phyloP scores from a whole-genome alignment of 192 early-diverging fungal species.

The Phycomyces nitens region DNA sequence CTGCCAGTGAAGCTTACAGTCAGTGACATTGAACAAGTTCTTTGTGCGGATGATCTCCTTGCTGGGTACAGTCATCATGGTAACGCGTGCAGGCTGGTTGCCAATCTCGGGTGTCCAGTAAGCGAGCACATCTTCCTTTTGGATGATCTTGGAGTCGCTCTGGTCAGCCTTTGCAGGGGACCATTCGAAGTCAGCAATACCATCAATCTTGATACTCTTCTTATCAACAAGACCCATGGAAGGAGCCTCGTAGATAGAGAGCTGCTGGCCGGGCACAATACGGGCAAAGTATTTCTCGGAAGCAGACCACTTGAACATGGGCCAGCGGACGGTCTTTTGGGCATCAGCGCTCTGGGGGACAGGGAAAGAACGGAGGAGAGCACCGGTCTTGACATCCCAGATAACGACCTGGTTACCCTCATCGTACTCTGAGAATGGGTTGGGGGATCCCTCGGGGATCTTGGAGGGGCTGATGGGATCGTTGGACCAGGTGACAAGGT shows the following conservation, averaged over 20 bases:
- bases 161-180: constrained; percentile 48
- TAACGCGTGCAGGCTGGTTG: constrained; percentile 97
- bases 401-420: constrained; percentile 76
- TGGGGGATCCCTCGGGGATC: constrained; percentile 61
- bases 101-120: constrained; percentile 97
- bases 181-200: constrained; percentile 78
- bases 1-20: constrained; percentile 92
- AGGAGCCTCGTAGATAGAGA: constrained; percentile 92
- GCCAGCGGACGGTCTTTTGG: constrained; percentile 75
- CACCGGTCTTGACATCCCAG: constrained; percentile 89
- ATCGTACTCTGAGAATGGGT: constrained; percentile 66
- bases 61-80: constrained; percentile 76
- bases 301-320: constrained; percentile 95
- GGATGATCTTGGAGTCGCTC: constrained; percentile 32
- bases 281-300: constrained; percentile 94
- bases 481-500: constrained; percentile 85
- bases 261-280: constrained; percentile 65
- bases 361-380: constrained; percentile 87
- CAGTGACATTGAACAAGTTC: constrained; percentile 94
- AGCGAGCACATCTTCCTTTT: constrained; percentile 68
- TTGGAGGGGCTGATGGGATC: constrained; percentile 69
- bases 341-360: constrained; percentile 45
- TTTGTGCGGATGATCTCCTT: constrained; percentile 90
- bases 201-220: constrained; percentile 86
- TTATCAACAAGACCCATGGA: constrained; percentile 90